Evolutionary conservation across 192 early-diverging fungal species (phyloP), one percentile per base, ranked within the genome.

Genomic region (Coemansia sp.): DNA sequence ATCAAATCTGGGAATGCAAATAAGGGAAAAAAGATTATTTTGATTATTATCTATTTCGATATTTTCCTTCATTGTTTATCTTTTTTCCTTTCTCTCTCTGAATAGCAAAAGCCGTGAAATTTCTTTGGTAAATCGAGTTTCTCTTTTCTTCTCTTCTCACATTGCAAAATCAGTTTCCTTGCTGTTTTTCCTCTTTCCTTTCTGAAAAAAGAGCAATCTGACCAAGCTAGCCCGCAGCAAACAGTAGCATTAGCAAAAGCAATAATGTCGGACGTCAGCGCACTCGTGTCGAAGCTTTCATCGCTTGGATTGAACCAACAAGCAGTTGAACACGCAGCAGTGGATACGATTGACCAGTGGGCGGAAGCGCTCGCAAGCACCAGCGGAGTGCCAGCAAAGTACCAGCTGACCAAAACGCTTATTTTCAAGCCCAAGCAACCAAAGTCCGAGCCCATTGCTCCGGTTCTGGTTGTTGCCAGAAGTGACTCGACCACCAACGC

Each of bases 401-500:
- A 78, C 54, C 57, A 61, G 61, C 66, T 88, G 61, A 87, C 87
- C 62, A 92, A 94, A 70, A 92, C 92, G 21, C 82, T 94, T 32
- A 84, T 94, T 51, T 78, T 89, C 43, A 94, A 94, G 83, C 90
- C 93, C 36, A 94, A 94, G 85, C 86, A 84, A 52, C 82, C 88
- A 61, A 89, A 89, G 73, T 68, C 86, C 2, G 89, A 87, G 40
- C 64, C 86, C 42, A 71, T 85, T 12, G 84, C 87, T 0, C 90
- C 87, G 1, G 80, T 92, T 11, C 57, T 93, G 21, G 87, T 91
- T 41, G 71, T 91, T 58, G 86, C 89, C 15, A 76, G 84, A 18
- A 87, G 85, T 13, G 68, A 80, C 36, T 84, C 88, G 13, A 77
- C 76, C 22, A 88, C 82, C 52, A 78, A 76, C 66, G 48, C 84